Evolutionary conservation across 1,284 basidiomycete species (phyloP).

Genomic region (Serendipita sp.): DNA sequence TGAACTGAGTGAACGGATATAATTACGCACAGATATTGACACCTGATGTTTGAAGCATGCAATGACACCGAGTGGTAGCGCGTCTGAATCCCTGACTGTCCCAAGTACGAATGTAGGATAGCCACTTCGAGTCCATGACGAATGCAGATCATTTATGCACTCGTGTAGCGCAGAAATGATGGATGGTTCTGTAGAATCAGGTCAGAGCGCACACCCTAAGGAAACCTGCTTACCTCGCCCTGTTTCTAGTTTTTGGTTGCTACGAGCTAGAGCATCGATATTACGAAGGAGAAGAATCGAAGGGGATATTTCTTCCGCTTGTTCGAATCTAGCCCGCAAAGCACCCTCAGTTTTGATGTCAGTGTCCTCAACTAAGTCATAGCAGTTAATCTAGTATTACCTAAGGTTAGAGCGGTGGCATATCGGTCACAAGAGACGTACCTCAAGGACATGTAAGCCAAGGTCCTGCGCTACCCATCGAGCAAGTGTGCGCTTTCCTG

Average conservation of each 20-base stretch:
- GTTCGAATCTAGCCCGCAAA: conserved; percentile 65
- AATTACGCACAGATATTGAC: conserved; percentile 42
- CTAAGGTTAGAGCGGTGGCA: neutral
- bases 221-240: conserved; percentile 41
- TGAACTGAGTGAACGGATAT: neutral
- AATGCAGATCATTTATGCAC: conserved; percentile 42
- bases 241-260: conserved; percentile 49
- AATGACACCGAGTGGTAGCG: conserved; percentile 52
- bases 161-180: conserved; percentile 52
- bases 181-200: conserved; percentile 35
- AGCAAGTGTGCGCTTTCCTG: conserved; percentile 55
- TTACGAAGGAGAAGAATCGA: conserved; percentile 76
- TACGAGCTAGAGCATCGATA: conserved; percentile 69
- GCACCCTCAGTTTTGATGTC: conserved; percentile 67
- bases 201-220: conserved; percentile 1
- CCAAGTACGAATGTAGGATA: conserved; percentile 63
- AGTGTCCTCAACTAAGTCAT: conserved; percentile 69
- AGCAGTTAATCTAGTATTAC: conserved; percentile 62
- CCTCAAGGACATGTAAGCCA: conserved; percentile 73
- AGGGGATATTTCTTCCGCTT: conserved; percentile 68
- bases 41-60: conserved; percentile 84
- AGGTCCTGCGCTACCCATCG: conserved; percentile 44
- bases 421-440: conserved; percentile 18
- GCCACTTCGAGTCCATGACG: conserved; percentile 42
- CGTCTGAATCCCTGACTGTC: conserved; percentile 57